phyloP scores from a whole-genome alignment of 495 filamentous ascomycete species.

The Lophiotrema nucula region DNA sequence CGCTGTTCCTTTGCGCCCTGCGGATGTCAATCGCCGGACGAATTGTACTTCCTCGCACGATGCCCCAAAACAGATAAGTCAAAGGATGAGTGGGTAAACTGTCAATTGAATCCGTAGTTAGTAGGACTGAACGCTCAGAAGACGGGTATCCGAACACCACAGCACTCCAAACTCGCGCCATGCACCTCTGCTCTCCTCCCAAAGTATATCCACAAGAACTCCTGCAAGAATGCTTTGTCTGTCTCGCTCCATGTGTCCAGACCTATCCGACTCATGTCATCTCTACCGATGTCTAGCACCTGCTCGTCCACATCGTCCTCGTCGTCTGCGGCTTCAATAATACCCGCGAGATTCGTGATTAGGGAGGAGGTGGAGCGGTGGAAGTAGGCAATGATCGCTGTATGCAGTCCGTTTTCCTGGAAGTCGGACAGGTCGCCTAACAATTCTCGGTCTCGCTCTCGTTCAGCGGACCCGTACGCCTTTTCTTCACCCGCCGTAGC shows the following conservation, averaged over 20 bases:
- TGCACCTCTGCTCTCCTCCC: conserved; percentile 65
- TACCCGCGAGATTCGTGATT: conserved; percentile 65
- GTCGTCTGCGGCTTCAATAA: conserved; percentile 59
- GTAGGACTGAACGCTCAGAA: no score
- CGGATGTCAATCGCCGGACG: neutral
- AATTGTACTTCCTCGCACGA: neutral
- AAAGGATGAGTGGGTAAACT: no score
- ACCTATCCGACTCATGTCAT: conserved; percentile 76
- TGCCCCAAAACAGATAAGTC: no score
- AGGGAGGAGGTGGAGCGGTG: conserved; percentile 77
- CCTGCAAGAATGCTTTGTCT: conserved; percentile 71
- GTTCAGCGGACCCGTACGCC: conserved; percentile 42
- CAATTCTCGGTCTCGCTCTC: conserved; percentile 34
- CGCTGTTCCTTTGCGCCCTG: neutral
- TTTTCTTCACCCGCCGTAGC: conserved; percentile 85
- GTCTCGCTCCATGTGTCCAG: conserved; percentile 81
- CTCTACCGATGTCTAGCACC: conserved; percentile 37
- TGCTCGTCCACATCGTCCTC: conserved; percentile 43
- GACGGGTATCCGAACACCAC: conserved; percentile 67
- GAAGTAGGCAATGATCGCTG: conserved; percentile 87
- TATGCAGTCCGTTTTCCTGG: conserved; percentile 47
- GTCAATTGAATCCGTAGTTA: no score
- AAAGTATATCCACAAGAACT: conserved; percentile 69
- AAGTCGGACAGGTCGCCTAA: conserved; percentile 37
- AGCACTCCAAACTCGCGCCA: conserved; percentile 72